Base-by-base conservation (phyloP, 1,284 basidiomycete genomes). In the Hymenochaete sp. region DNA sequence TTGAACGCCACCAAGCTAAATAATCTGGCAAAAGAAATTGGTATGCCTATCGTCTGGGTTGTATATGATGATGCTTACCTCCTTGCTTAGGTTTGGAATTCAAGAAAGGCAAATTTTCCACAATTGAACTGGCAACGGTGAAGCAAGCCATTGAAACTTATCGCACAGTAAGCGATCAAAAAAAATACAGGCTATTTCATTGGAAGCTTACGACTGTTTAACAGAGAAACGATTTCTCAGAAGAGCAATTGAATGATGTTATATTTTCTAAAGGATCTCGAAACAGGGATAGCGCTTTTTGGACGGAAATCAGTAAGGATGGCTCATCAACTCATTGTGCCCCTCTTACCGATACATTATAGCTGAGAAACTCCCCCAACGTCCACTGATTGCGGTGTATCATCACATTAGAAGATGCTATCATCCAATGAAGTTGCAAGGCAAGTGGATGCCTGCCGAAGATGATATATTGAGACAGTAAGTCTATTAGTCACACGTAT, bases 41-140 rank as follows among this genome's bases (percentile, higher is more conserved):
- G 84, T 84, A 50, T 31, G 55, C 28, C 24, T 31, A 13, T 39
- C 32, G 24, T 42, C 46, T 10, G 28, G 16, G 47, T 28, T 22
- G 14, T 47, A 22, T 43, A 24, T 38, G 49, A 25, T 3, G 29
- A 46, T 26, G 18, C 49, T 50, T 27, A 43, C 40, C 13, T 58
- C 42, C 24, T 22, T 21, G 31, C 28, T 43, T 42, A 89, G 86
- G 85, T 24, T 70, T 90, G 14, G 71, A 83, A 3, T 90, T 83
- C 59, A 88, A 83, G 61, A 86, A 86, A 59, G 87, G 87, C 14
- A 86, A 85, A 57, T 91, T 90, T 56, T 84, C 82, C 13, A 73
- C 75, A 1, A 76, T 77, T 35, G 87, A 91, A 57, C 81, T 81
- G 51, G 70, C 75, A 18, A 75, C 77, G 51, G 60, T 90, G 2